phyloP scores from a whole-genome alignment of 176 grass and related monocot species.

The Lolium multiflorum region DNA sequence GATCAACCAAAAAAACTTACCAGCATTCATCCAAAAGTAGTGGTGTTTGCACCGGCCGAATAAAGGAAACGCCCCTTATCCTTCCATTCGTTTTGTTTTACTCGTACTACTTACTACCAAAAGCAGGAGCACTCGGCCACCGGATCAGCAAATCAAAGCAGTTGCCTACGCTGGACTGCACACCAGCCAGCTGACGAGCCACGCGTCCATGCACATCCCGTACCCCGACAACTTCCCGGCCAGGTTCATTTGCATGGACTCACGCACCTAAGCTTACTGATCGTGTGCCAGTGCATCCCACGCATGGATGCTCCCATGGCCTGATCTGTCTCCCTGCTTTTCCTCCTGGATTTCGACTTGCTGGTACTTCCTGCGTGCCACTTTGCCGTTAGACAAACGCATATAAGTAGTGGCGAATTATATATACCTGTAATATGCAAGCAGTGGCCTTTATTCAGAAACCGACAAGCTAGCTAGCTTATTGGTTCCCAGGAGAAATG shows the following conservation, averaged over 20 bases:
- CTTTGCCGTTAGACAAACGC: not conserved
- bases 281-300: slow-evolving; percentile 22
- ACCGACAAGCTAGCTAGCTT: not conserved
- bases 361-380: not conserved
- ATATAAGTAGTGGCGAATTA: not conserved
- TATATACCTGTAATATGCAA: not conserved
- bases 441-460: not conserved
- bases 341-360: not conserved
- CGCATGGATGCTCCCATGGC: not conserved
- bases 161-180: slow-evolving; percentile 19
- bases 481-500: not conserved
- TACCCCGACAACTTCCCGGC: not conserved
- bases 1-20: too few species aligned
- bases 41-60: too few species aligned
- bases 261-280: not conserved
- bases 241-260: slow-evolving; percentile 31
- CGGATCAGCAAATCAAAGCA: slow-evolving; percentile 14
- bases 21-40: too few species aligned
- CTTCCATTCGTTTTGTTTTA: not conserved
- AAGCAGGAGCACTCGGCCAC: slow-evolving; percentile 37
- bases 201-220: slow-evolving; percentile 8
- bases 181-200: not conserved
- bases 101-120: not conserved
- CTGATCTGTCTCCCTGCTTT: not conserved
- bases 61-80: too few species aligned